These are phyloP conservation scores for Kwoniella dejecticola DNA, from an alignment of 768 basidiomycete genomes.

Conservation along the genomic window DNA sequence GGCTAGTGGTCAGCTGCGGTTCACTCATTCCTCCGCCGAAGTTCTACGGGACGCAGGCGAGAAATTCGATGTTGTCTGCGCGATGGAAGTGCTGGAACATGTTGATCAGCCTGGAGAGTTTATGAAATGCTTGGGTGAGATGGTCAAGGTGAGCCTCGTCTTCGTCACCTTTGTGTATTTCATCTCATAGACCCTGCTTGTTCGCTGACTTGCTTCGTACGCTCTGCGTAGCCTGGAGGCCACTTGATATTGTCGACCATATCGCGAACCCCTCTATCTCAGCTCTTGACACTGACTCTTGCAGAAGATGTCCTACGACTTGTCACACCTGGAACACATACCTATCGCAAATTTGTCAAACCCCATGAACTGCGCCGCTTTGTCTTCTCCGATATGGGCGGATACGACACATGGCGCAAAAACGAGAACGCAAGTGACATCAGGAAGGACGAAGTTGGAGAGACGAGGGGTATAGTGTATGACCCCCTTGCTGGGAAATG, in stretches of 20 bases:
- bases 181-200: too few species aligned
- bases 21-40: slow-evolving; percentile 75
- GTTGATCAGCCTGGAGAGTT: slow-evolving; percentile 89
- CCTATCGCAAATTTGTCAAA: slow-evolving; percentile 84
- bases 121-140: slow-evolving; percentile 73
- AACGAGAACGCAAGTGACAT: slow-evolving; percentile 42
- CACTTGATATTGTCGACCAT: slow-evolving; percentile 95
- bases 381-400: slow-evolving; percentile 66
- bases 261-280: slow-evolving; percentile 76
- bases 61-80: slow-evolving; percentile 88
- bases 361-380: slow-evolving; percentile 81
- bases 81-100: slow-evolving; percentile 97
- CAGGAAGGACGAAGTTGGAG: slow-evolving; percentile 36
- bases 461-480: slow-evolving; percentile 55
- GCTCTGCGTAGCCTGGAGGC: slow-evolving; percentile 74
- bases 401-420: slow-evolving; percentile 43
- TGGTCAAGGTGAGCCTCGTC: slow-evolving; percentile 72
- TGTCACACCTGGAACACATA: slow-evolving; percentile 86
- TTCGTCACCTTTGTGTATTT: too few species aligned
- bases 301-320: slow-evolving; percentile 80
- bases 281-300: slow-evolving; percentile 69
- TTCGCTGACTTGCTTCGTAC: neutral
- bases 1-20: slow-evolving; percentile 59
- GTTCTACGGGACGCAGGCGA: slow-evolving; percentile 64
- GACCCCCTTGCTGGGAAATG: slow-evolving; percentile 51